Evolutionary conservation across 2,329 filamentous ascomycete genomes (phyloP), one percentile per base, ranked within the genome.

Genomic region (Neofusicoccum cordaticola): DNA sequence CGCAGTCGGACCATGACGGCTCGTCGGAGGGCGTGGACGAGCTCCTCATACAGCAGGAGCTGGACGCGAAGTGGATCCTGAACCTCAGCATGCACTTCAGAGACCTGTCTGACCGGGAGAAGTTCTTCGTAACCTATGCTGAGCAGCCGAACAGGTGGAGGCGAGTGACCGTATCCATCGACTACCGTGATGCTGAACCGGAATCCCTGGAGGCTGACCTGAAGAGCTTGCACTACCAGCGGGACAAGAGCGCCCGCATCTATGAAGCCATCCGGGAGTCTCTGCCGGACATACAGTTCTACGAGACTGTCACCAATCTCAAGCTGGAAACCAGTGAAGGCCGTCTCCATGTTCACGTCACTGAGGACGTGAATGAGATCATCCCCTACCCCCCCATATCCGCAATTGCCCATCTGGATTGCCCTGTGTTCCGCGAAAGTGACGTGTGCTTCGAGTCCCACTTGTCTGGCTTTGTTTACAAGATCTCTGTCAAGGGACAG

Each of bases 81-180:
- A 99, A 99, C 73, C 84, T 98, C 66, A 97, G 93, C 78, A 97
- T 99, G 95, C 93, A 97, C 77, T 99, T 97, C 77, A 88, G 93
- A 66, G 95, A 99, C 79, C 89, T 90, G 71, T 96, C 93, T 12
- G 91, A 91, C 71, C 86, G 94, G 48, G 95, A 99, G 77, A 99
- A 99, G 77, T 98, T 98, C 81, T 99, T 98, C 76, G 89, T 99
- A 68, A 98, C 95, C 0, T 99, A 91, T 75, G 91, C 93, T 53
- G 90, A 96, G 75, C 85, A 86, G 53, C 88, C 91, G 4, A 90
- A 86, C 67, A 82, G 87, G 67, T 97, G 93, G 91, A 87, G 92
- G 63, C 86, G 94, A 57, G 90, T 99, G 58, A 98, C 95, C 2
- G 88, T 99, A 35, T 97, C 95, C 0, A 87, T 96, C 70, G 95